Base-by-base conservation (phyloP, 176 grass and related monocot genomes). In the Panicum miliaceum region DNA sequence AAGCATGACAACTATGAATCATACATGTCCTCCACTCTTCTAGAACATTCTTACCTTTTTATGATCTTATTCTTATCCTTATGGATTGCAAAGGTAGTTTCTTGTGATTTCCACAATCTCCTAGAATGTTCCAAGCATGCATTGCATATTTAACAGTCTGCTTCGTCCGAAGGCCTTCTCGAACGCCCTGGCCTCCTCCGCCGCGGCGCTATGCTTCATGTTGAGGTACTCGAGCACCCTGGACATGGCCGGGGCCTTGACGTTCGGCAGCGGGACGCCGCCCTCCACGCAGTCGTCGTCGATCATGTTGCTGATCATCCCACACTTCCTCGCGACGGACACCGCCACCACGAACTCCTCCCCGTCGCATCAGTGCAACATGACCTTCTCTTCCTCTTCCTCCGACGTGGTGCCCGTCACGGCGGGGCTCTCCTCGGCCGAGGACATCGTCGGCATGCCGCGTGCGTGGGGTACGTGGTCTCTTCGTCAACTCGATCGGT, bases 181-280 rank as follows among this genome's bases (percentile, higher is more conserved):
- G 36, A 68, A 68, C 36, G 41, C 7, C 7, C 12, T n/a, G 65
- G 35, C 38, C 7, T 41, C 19, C 7, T 8, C 35, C 18, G 35
- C 64, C 8, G 18, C 20, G 36, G 4, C 16, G 35, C 18, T 3
- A 4, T 20, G 36, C 64, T 65, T 65, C 14, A 3, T 22, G 64
- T 41, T 37, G 36, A 68, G 18, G 65, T 40, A 68, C 65, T 68
- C 19, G 36, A 68, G 65, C 65, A 68, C 65, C 65, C 7, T 67
- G 64, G 64, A 2, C 64, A 67, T 14, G 35, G 19, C 18, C 15
- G 16, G 35, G 64, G 7, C 15, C 16, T 20, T 22, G 64, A 67
- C 64, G 32, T 38, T 67, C 7, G 65, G 34, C 8, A 68, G 65
- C 65, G 13, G 18, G 65, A 68, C 36, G 36, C 65, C 65, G 65